Percentiles rank a stretch among this genome's conserved stretches.
These are phyloP conservation scores for Clohesyomyces aquaticus DNA, from an alignment of 495 filamentous ascomycete genomes.

Conservation along the genomic window DNA sequence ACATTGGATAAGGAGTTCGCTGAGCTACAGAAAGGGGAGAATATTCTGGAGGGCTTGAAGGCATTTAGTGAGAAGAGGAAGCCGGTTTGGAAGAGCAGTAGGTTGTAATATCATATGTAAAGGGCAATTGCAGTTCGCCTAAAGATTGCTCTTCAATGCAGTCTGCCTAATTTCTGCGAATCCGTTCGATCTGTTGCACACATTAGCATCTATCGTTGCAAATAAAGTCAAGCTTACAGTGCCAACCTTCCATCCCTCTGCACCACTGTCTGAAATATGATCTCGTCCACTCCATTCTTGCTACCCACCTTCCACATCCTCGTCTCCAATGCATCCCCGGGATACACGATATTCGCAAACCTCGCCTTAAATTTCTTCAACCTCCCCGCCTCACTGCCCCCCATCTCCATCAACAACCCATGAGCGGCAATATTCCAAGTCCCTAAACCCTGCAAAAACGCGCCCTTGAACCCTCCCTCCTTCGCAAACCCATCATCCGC, in stretches of 20 bases:
- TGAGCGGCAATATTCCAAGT: constrained; percentile 47
- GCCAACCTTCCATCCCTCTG: constrained; percentile 41
- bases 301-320: constrained; percentile 41
- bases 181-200: constrained; percentile 12
- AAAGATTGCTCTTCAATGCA: constrained; percentile 15
- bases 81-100: constrained; percentile 45
- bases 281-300: constrained; percentile 36
- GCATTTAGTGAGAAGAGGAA: constrained; percentile 51
- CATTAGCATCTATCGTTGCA: not conserved
- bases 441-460: constrained; percentile 43
- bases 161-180: constrained; percentile 9
- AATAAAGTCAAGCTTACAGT: constrained; percentile 9
- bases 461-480: constrained; percentile 41
- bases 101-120: constrained; percentile 13
- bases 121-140: not conserved
- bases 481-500: constrained; percentile 43
- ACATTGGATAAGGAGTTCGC: constrained; percentile 21
- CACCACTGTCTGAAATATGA: constrained; percentile 44
- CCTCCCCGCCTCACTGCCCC: constrained; percentile 36
- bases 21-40: constrained; percentile 50
- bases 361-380: constrained; percentile 43
- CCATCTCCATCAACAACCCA: constrained; percentile 40
- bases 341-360: constrained; percentile 45
- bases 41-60: constrained; percentile 47
- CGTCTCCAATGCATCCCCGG: constrained; percentile 45